These are phyloP conservation scores for Colletotrichum plurivorum DNA, from an alignment of 2,329 filamentous ascomycete genomes.

Conservation along the genomic window DNA sequence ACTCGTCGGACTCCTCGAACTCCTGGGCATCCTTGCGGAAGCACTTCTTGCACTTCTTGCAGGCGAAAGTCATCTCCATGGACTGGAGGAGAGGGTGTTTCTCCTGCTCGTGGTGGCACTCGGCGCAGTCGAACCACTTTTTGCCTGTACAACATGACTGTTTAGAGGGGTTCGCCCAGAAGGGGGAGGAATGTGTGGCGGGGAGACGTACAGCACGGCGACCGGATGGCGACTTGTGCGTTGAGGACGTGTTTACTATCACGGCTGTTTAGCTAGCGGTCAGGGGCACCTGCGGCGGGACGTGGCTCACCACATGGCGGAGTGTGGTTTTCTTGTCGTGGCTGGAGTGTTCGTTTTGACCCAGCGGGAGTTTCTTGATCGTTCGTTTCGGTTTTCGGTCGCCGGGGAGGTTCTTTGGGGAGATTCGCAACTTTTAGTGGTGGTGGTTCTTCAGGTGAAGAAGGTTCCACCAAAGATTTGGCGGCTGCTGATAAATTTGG, in stretches of 20 bases:
- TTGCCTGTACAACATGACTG: conserved; percentile 68
- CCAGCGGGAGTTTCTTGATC: neutral
- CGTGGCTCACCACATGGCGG: conserved; percentile 54
- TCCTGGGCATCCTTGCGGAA: conserved; percentile 94
- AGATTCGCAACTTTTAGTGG: conserved; percentile 13
- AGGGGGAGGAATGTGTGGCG: neutral
- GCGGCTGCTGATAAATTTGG: conserved; percentile 41
- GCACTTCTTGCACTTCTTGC: conserved; percentile 99
- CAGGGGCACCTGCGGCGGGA: neutral
- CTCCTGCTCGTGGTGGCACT: conserved; percentile 90
- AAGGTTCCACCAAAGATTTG: conserved; percentile 33
- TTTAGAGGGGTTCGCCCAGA: conserved; percentile 2
- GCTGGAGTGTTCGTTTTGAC: too few species aligned
- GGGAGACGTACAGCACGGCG: conserved; percentile 84
- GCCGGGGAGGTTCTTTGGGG: neutral
- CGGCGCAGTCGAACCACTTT: conserved; percentile 99
- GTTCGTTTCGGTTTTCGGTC: neutral
- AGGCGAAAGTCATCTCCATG: conserved; percentile 93
- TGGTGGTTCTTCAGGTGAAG: conserved; percentile 7
- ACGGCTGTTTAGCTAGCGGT: conserved; percentile 21
- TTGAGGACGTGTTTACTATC: conserved; percentile 96
- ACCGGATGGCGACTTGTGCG: conserved; percentile 95
- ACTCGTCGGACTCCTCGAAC: conserved; percentile 98
- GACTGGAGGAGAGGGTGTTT: conserved; percentile 81
- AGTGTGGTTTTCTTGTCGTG: neutral